Percentiles rank a stretch among this genome's conserved stretches.
These are phyloP conservation scores for Atkinsonella texensis DNA, from an alignment of 2,329 filamentous ascomycete species.

Conservation along the genomic window DNA sequence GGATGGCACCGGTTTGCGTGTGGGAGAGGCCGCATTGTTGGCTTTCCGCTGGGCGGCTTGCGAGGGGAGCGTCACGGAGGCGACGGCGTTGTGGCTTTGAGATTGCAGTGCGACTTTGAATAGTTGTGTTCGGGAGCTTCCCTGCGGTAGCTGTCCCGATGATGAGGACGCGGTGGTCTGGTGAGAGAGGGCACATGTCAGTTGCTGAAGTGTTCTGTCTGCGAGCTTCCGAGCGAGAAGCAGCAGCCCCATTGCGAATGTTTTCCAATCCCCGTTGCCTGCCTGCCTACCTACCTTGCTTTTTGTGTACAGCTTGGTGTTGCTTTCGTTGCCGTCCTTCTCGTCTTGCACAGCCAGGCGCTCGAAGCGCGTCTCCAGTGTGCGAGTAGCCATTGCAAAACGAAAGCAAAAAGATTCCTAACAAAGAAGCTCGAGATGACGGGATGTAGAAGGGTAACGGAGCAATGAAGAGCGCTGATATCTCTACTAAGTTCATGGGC, in stretches of 20 bases:
- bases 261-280: not conserved
- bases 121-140: constrained; percentile 61
- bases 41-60: constrained; percentile 48
- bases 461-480: not conserved
- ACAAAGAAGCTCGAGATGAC: not conserved
- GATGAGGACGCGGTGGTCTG: constrained; percentile 21
- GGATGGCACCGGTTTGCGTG: constrained; percentile 36
- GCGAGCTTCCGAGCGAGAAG: not conserved
- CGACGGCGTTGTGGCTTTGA: constrained; percentile 53
- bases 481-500: not conserved
- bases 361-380: constrained; percentile 80
- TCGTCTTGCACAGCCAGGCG: constrained; percentile 82
- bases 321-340: constrained; percentile 50
- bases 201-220: not conserved
- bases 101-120: constrained; percentile 78
- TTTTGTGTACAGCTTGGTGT: constrained; percentile 48
- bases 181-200: not conserved
- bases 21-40: constrained; percentile 35
- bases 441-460: not conserved
- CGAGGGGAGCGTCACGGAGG: constrained; percentile 56
- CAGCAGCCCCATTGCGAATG: not conserved
- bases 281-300: constrained; percentile 51
- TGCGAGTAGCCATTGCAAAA: constrained; percentile 56
- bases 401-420: not conserved
- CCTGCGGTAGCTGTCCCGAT: constrained; percentile 32